Conservation (phyloP, 139 green algal genomes). For the Coccomyxa sp. region DNA sequence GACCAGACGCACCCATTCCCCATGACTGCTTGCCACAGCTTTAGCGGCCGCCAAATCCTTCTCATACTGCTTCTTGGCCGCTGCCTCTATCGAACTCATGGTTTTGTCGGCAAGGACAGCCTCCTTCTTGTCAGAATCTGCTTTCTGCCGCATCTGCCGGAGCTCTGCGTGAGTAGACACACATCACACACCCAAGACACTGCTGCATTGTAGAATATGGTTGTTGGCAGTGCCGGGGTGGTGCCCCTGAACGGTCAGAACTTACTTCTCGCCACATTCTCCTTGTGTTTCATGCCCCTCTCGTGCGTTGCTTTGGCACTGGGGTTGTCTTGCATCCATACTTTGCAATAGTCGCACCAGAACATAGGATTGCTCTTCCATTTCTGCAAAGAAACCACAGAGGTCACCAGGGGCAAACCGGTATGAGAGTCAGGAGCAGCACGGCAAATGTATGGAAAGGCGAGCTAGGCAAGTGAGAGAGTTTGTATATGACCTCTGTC, state of each 20-base stretch:
- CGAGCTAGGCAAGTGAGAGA: no score
- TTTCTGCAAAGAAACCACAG: not conserved
- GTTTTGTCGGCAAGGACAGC: conserved; percentile 2
- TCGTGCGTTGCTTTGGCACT: conserved; percentile 41
- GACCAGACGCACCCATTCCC: conserved; percentile 30
- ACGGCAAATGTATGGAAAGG: no score
- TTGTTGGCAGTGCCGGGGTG: not conserved
- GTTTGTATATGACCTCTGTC: no score
- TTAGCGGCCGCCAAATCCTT: conserved; percentile 19
- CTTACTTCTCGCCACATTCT: conserved; percentile 45
- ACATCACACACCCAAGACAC: not conserved
- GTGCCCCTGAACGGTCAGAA: not conserved
- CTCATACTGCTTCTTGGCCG: conserved; percentile 27
- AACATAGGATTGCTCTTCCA: not conserved
- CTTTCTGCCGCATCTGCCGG: conserved; percentile 38
- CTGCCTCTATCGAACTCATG: conserved; percentile 36
- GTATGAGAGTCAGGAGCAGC: no score
- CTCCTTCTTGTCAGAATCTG: conserved; percentile 27
- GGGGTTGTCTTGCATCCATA: conserved; percentile 51
- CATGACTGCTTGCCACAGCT: not conserved
- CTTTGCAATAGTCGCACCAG: conserved; percentile 52
- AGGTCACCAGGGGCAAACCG: not conserved
- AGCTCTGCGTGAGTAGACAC: conserved; percentile 29
- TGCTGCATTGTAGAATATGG: not conserved
- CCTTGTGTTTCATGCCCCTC: conserved; percentile 45